phyloP scores from a whole-genome alignment of 345 rosid species.

The Hibiscus trionum region DNA sequence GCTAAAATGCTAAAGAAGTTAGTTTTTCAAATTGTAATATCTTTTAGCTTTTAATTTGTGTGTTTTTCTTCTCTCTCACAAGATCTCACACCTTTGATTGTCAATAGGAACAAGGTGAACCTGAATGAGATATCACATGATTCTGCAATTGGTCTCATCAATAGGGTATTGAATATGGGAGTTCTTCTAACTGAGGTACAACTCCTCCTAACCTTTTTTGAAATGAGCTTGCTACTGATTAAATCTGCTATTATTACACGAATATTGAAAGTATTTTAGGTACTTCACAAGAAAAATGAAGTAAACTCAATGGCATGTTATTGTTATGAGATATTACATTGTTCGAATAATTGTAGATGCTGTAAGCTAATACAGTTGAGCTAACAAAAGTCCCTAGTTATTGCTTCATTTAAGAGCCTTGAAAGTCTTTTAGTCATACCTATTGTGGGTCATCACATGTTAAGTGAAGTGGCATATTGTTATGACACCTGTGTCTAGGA shows the following conservation, averaged over 20 bases:
- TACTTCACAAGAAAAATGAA: background rate
- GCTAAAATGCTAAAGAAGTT: slow-evolving; percentile 85
- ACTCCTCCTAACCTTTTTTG: slow-evolving; percentile 2
- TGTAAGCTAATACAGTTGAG: background rate
- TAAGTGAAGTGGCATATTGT: too few species aligned
- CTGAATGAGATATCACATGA: slow-evolving; percentile 88
- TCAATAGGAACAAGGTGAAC: slow-evolving; percentile 67
- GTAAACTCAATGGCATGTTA: background rate
- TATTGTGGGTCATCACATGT: too few species aligned
- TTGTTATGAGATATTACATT: background rate
- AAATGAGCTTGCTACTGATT: background rate
- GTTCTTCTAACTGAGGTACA: slow-evolving; percentile 79
- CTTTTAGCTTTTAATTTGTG: background rate
- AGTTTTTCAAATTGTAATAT: slow-evolving; percentile 11
- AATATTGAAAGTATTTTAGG: background rate
- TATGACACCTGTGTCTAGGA: too few species aligned
- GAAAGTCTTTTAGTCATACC: too few species aligned
- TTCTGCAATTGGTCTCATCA: slow-evolving; percentile 83
- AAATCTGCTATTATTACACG: background rate
- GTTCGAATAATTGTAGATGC: background rate
- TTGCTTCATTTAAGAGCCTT: too few species aligned
- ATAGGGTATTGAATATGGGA: slow-evolving; percentile 58
- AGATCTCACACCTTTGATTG: slow-evolving; percentile 7
- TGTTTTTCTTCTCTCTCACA: background rate
- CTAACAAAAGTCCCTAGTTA: too few species aligned